Evolutionary conservation across 805 yeast genomes (phyloP), one percentile per base, ranked within the genome.

Genomic region (Candida sphagnicola): DNA sequence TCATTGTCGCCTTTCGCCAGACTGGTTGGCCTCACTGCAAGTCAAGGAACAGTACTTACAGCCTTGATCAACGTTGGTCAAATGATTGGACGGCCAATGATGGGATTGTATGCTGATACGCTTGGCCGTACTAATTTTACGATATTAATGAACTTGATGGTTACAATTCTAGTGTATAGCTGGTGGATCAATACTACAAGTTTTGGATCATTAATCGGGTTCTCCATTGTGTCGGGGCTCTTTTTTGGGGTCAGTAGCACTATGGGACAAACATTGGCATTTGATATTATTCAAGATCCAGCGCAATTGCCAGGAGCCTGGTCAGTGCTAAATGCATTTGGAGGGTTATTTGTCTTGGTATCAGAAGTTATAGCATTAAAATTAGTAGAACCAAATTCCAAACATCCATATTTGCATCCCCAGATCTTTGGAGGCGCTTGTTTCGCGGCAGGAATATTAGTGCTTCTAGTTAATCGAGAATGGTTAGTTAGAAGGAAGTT

Each of bases 401-500:
- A 39, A 4, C 44, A 43, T 10, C 83, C 85, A 3, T 81, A 72
- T 45, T 56, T 73, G 25, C 69, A 79, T 45, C 68, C 82, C 2
- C 85, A 80, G 47, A 62, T 78, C 2, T 79, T 78, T 50, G 70
- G 77, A 3, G 85, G 84, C 3, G 51, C 67, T 14, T 51, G 72
- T 31, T 72, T 70, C 44, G 48, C 70, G 11, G 56, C 54, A n/a
- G 74, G 72, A 0, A 48, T 72, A 8, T 3, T 74, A 3, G 38
- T 75, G 19, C 53, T 72, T 26, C 41, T 73, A 2, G 57, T 75
- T 1, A 60, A 76, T 15, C 63, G 87, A 45, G 80, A 77, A 44
- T 10, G 18, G 11, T 31, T 31, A n/a, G 34, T 31, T 12, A 31
- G 24, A 17, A 14, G 34, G 8, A 31, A 16, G 19, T 31, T 31